phyloP scores from a whole-genome alignment of 2,329 filamentous ascomycete genomes.

The Hymenoscyphus repandus region DNA sequence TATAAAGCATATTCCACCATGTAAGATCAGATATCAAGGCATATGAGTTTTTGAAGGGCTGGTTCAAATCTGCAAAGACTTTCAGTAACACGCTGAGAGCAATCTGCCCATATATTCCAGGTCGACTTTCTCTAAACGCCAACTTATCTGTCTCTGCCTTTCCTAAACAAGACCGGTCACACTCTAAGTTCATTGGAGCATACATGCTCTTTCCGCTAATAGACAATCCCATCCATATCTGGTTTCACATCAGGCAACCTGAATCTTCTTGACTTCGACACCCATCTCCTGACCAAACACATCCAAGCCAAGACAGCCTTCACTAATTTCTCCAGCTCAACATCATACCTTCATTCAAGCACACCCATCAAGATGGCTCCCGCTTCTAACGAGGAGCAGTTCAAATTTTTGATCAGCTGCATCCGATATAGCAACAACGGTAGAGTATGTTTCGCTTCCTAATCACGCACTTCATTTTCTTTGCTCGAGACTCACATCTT shows the following conservation, averaged over 20 bases:
- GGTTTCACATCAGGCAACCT: no score
- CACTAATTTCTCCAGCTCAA: not conserved
- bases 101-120: no score
- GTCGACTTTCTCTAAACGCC: no score
- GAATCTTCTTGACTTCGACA: no score
- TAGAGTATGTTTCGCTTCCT: conserved; percentile 41
- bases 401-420: conserved; percentile 62
- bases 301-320: not conserved
- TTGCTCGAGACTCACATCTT: not conserved
- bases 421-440: conserved; percentile 56
- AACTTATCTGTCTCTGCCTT: no score
- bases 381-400: conserved; percentile 48
- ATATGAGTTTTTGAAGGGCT: no score
- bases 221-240: not conserved
- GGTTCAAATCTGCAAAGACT: conserved; percentile 18
- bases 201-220: no score
- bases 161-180: no score
- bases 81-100: conserved; percentile 18
- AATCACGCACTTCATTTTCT: not conserved
- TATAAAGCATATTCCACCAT: no score
- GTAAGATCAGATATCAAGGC: no score
- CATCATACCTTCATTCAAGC: not conserved
- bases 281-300: not conserved
- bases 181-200: no score
- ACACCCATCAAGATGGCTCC: conserved; percentile 39